phyloP scores from a whole-genome alignment of 305 asterid genomes.

The Fraxinus greggii region DNA sequence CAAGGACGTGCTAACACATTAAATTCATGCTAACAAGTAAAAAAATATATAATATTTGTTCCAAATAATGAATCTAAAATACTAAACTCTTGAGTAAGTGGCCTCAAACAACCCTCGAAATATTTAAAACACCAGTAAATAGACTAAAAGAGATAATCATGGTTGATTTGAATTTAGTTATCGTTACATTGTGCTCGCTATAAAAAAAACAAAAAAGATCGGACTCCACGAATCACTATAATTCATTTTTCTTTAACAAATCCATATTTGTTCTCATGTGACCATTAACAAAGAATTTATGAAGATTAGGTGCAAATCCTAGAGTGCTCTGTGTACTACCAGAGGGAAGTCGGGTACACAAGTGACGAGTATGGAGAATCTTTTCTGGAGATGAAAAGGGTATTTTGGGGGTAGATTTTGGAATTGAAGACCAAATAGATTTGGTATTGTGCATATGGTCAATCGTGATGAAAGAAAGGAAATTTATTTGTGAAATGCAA shows the following conservation, averaged over 20 bases:
- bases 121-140: slow-evolving; percentile 13
- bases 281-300: background rate
- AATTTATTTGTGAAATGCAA: background rate
- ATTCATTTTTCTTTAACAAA: background rate
- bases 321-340: background rate
- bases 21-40: slow-evolving; percentile 7
- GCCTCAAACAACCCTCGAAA: slow-evolving; percentile 2
- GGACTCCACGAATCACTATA: background rate
- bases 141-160: background rate
- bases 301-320: background rate
- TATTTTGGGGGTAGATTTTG: background rate
- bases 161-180: slow-evolving; percentile 3
- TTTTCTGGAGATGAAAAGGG: background rate
- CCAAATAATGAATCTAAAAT: slow-evolving; percentile 6
- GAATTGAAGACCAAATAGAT: background rate
- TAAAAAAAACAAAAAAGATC: background rate
- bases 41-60: background rate
- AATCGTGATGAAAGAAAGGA: background rate
- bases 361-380: background rate
- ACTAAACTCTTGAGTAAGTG: slow-evolving; percentile 14
- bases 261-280: background rate
- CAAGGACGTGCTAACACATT: background rate
- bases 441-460: background rate
- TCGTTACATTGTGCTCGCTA: slow-evolving; percentile 3
- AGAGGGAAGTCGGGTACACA: background rate